Evolutionary conservation across 495 filamentous ascomycete genomes (phyloP), one percentile per base, ranked within the genome.

Genomic region (Aspergillus cavernicola): DNA sequence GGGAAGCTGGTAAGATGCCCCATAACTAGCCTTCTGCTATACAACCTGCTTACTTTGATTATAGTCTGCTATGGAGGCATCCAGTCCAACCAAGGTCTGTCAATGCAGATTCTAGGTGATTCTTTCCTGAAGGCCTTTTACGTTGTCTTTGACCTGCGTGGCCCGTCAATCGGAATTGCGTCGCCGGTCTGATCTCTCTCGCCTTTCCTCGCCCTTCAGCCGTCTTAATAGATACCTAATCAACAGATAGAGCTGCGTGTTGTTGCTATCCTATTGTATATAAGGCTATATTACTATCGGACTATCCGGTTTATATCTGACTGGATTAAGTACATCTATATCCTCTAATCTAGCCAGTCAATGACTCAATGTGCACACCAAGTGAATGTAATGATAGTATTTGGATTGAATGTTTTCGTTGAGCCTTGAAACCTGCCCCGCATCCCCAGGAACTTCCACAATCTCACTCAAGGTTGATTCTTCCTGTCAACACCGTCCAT

Each of bases 111-210:
- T 62, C 86, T 84, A 57, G 89, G 89, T 10, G 88, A 92, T 59
- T 79, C 87, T 53, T 85, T 95, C 63, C 82, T 95, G 63, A 89
- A 89, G 69, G 78, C 85, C 18, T 80, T 87, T 59, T 92, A 89
- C 63, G 86, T 88, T 18, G 86, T 86, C 15, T 92, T 92, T 59
- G 85, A 95, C 57, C 58, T 66, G 33, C 64, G 73, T n/a, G 73
- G 73, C 0, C 73, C 73, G 6, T 75, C 73, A 46, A 58, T 76
- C 29, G 67, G 69, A 15, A 57, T 76, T 56, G 73, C 69, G 12
- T 44, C 52, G 22, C 60, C 57, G 32, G 50, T 55, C 40, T 63
- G 45, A 41, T 47, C 33, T 45, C 37, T 41, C 29, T 18, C 18
- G 38, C 23, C 39, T 31, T 55, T 42, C 23, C 29, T 40, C n/a